Evolutionary conservation across 768 basidiomycete genomes (phyloP).

Genomic region (Mycena galericulata): DNA sequence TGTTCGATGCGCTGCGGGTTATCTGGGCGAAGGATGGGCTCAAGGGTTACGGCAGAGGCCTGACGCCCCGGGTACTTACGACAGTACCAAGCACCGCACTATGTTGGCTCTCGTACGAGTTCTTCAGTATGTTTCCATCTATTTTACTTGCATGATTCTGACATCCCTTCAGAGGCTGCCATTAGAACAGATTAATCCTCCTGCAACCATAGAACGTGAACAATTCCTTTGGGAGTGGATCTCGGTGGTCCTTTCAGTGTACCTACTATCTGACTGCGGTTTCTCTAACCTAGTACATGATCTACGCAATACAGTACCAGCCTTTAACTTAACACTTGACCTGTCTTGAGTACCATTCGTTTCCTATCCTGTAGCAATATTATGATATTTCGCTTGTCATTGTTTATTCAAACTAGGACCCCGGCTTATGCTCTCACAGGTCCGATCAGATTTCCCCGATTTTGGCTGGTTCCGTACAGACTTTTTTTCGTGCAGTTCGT

Average conservation of each 20-base stretch:
- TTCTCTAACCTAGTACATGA: conserved; percentile 21
- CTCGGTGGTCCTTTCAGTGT: conserved; percentile 15
- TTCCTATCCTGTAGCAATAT: background rate
- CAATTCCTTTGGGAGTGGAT: conserved; percentile 10
- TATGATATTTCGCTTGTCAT: conserved; percentile 25
- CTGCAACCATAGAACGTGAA: conserved; percentile 13
- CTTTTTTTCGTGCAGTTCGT: no score
- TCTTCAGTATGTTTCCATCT: conserved; percentile 84
- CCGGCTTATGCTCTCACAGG: no score
- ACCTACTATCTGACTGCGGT: conserved; percentile 10
- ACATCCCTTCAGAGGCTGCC: conserved; percentile 63
- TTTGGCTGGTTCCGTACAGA: no score
- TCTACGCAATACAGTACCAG: conserved; percentile 25
- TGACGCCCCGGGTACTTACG: conserved; percentile 92
- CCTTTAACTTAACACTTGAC: conserved; percentile 4
- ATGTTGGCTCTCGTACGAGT: conserved; percentile 98
- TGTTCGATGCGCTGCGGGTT: conserved; percentile 89
- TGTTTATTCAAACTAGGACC: conserved; percentile 25
- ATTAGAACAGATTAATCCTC: conserved; percentile 63
- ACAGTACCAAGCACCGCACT: conserved; percentile 97
- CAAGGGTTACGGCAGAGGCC: conserved; percentile 87
- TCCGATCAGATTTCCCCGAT: no score
- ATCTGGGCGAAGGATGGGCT: conserved; percentile 90
- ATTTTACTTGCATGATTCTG: background rate
- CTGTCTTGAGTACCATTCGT: background rate